Evolutionary conservation across 208 protist genomes (phyloP).

Genomic region (Wallacemonas sp.): DNA sequence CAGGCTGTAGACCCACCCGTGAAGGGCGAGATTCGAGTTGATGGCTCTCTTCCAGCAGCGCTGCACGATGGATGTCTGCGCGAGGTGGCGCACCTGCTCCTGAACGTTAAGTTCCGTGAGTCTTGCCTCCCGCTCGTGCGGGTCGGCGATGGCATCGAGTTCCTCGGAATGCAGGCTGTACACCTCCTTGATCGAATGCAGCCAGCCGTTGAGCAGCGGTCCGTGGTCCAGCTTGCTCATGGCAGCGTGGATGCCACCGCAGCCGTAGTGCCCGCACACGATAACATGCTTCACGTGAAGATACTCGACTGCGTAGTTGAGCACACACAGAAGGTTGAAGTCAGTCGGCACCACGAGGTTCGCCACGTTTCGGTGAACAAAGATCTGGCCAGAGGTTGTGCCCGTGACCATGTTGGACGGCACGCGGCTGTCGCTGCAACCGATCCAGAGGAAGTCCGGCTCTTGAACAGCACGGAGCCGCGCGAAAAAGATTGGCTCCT

Average conservation of each 20-base stretch:
- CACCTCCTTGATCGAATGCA: constrained; percentile 28
- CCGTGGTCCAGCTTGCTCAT: constrained; percentile 13
- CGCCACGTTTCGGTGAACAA: constrained; percentile 91
- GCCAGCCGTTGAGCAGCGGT: constrained; percentile 37
- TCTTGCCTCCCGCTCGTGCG: constrained; percentile 5
- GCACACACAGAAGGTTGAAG: constrained; percentile 74
- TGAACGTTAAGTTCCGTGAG: constrained; percentile 47
- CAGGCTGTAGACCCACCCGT: constrained; percentile 43
- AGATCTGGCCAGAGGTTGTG: constrained; percentile 72
- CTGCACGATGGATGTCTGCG: constrained; percentile 35
- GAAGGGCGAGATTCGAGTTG: constrained; percentile 11
- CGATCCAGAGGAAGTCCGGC: constrained; percentile 88
- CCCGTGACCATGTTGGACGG: constrained; percentile 62
- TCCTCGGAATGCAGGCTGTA: constrained; percentile 21
- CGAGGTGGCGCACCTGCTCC: constrained; percentile 31
- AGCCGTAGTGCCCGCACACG: constrained; percentile 86
- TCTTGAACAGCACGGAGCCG: constrained; percentile 41
- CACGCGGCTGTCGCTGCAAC: constrained; percentile 77
- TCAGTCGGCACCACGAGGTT: constrained; percentile 81
- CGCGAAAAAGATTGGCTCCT: constrained; percentile 71
- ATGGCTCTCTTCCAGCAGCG: constrained; percentile 24
- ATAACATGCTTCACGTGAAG: constrained; percentile 86
- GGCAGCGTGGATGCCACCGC: constrained; percentile 79
- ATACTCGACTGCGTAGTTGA: constrained; percentile 88
- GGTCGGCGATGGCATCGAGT: constrained; percentile 8